Evolutionary conservation across 805 yeast species (phyloP).

Genomic region (Lachancea fermentati): DNA sequence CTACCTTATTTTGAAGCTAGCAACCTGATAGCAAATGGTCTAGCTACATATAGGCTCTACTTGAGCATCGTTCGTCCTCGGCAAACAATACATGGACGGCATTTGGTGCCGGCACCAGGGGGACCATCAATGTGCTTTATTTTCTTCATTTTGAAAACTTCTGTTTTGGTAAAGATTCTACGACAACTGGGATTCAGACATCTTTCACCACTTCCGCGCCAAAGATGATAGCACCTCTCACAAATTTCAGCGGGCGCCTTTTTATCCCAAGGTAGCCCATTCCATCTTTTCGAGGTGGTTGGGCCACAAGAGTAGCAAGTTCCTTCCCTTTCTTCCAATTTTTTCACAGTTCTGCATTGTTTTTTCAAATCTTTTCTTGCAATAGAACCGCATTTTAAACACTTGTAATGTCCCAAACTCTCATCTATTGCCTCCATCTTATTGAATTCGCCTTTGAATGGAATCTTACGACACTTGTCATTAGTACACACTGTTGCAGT

Average conservation of each 20-base stretch:
- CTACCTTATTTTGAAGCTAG: too few species aligned
- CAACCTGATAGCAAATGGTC: too few species aligned
- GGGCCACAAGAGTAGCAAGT: background rate
- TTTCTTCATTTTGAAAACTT: background rate
- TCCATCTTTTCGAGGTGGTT: background rate
- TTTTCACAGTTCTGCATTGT: background rate
- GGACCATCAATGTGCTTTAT: background rate
- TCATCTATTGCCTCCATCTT: background rate
- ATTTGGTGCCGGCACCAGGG: background rate
- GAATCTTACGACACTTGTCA: constrained; percentile 5
- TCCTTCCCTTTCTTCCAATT: background rate
- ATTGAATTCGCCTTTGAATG: background rate
- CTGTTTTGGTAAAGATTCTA: background rate
- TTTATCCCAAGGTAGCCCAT: background rate
- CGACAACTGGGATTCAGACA: background rate
- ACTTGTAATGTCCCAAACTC: background rate
- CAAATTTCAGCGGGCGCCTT: background rate
- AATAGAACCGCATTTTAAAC: background rate
- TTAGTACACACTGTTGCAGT: constrained; percentile 8
- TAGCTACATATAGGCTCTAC: too few species aligned
- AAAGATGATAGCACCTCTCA: background rate
- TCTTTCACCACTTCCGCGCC: background rate
- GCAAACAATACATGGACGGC: background rate
- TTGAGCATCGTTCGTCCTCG: background rate
- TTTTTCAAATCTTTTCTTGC: background rate